Evolutionary conservation across 495 filamentous ascomycete genomes (phyloP), one percentile per base, ranked within the genome.

Genomic region (Penicillium samsonianum): DNA sequence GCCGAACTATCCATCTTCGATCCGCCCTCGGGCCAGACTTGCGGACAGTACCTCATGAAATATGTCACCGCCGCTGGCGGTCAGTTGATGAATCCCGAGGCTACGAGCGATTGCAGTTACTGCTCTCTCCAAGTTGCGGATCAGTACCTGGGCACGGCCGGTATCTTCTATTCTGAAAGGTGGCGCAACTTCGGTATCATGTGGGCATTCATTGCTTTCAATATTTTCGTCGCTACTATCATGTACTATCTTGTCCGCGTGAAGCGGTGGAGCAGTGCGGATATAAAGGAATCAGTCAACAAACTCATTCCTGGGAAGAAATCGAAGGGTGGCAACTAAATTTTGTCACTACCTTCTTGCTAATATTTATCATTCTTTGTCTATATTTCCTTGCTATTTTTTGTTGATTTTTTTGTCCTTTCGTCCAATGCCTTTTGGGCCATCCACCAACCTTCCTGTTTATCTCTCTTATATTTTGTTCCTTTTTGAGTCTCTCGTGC

Each of bases 1-100:
- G 76, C 79, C 45, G 87, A 90, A 63, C 71, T 76, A 30, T 58
- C 82, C 10, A 59, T 69, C 11, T 84, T 90, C 60, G 62, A 73
- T 9, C 79, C 86, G 0, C 77, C 78, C 0, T 31, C 60, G 12
- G 74, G 73, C 42, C 57, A 72, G 45, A 83, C 77, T 3, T 90
- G 87, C 59, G 56, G 68, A n/a, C 50, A 72, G 26, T 85, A 84
- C 49, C 61, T 80, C 59, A 50, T 51, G 48, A 57, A 65, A 8
- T 78, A 62, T 58, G 55, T 55, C 43, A 60, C 30, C 7, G 37
- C 57, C 11, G 69, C 65, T 17, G 65, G 59, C 3, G 73, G 71
- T 6, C 55, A 59, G 40, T 55, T 76, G 12, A 56, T 72, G 25
- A 79, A 82, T 59, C 65, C 68, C 0, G 61, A 70, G 10, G 74